Evolutionary conservation across 352 stramenopile species (phyloP).

Genomic region (Thalassiosira mediterranea): DNA sequence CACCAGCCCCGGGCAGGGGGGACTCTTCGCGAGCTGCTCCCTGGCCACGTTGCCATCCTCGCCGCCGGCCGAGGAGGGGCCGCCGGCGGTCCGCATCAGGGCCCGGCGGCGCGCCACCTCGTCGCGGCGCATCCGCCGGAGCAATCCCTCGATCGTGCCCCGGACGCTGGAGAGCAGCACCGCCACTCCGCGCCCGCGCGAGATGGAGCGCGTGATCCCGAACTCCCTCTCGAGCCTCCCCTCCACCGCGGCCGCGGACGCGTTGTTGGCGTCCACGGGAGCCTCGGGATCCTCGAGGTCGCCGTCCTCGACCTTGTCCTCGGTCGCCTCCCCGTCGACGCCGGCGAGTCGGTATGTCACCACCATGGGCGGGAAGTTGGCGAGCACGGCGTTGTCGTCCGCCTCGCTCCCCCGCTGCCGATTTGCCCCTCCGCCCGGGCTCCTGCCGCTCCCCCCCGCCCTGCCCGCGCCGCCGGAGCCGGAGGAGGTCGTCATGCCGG

Average conservation of each 20-base stretch:
- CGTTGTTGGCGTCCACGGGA: conserved; percentile 23
- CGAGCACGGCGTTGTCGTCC: conserved; percentile 54
- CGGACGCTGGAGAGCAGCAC: conserved; percentile 69
- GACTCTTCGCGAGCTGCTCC: conserved; percentile 54
- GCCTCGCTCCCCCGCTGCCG: conserved; percentile 16
- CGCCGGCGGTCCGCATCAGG: background rate
- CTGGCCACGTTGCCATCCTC: conserved; percentile 61
- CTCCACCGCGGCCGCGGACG: conserved; percentile 53
- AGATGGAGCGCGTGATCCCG: conserved; percentile 62
- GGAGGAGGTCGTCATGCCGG: conserved; percentile 20
- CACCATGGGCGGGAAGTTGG: conserved; percentile 81
- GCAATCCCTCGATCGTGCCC: conserved; percentile 52
- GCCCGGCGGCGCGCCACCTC: conserved; percentile 42
- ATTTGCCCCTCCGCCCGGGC: conserved; percentile 1
- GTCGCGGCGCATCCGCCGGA: conserved; percentile 72
- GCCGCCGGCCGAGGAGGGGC: background rate
- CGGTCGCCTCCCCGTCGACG: conserved; percentile 88
- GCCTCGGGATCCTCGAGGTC: conserved; percentile 79
- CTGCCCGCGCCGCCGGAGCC: conserved; percentile 1
- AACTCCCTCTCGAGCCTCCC: conserved; percentile 76
- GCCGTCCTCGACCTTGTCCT: conserved; percentile 85
- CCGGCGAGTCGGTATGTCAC: conserved; percentile 86
- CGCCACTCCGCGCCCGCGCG: conserved; percentile 50
- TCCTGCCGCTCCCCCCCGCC: background rate
- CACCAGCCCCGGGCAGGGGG: conserved; percentile 62